Evolutionary conservation across 2,329 filamentous ascomycete genomes (phyloP).

Genomic region (Parastagonospora avenae): DNA sequence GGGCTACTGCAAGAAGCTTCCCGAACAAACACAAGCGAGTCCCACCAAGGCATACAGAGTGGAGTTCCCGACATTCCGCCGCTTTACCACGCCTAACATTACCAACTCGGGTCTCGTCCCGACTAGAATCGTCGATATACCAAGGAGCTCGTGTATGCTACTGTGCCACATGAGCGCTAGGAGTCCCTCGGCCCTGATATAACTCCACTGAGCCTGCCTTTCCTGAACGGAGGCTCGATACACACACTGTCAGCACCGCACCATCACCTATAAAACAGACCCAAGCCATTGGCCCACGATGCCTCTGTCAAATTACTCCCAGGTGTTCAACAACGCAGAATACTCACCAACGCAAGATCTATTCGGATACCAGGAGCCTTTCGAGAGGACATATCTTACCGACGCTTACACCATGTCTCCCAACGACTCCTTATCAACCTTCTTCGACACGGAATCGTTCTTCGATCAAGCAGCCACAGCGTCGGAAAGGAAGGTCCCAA

Average conservation of each 20-base stretch:
- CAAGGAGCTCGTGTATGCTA: constrained; percentile 17
- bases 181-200: not conserved
- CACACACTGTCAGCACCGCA: not conserved
- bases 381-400: constrained; percentile 31
- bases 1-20: constrained; percentile 22
- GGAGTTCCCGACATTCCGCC: constrained; percentile 18
- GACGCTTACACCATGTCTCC: constrained; percentile 28
- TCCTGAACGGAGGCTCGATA: not conserved
- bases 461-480: constrained; percentile 33
- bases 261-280: constrained; percentile 5
- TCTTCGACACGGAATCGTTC: constrained; percentile 34
- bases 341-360: constrained; percentile 30
- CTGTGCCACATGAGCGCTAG: not conserved
- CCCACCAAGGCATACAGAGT: constrained; percentile 17
- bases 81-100: constrained; percentile 21
- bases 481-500: constrained; percentile 20
- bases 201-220: not conserved
- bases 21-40: constrained; percentile 26
- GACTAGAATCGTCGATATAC: constrained; percentile 32
- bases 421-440: constrained; percentile 32
- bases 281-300: constrained; percentile 16
- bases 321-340: constrained; percentile 30
- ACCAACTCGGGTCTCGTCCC: constrained; percentile 12
- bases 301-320: constrained; percentile 29
- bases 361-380: constrained; percentile 27